Conservation (phyloP, 2,329 filamentous ascomycete species). For the Geoglossum cookeanum region DNA sequence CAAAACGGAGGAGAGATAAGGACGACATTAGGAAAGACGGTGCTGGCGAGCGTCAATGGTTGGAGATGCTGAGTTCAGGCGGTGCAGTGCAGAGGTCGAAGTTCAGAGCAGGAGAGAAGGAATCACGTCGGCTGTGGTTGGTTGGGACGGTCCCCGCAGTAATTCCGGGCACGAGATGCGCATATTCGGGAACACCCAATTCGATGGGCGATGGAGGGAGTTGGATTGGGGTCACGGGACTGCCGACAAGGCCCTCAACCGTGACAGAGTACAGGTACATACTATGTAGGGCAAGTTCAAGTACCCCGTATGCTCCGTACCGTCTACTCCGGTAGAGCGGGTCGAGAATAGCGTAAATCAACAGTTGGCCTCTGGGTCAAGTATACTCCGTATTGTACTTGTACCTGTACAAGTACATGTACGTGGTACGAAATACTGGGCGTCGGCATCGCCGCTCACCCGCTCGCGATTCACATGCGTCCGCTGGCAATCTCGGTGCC, state of each 20-base stretch:
- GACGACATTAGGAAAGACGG: constrained; percentile 35
- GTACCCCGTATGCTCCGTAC: no score
- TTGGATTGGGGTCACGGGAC: neutral
- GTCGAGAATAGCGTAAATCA: no score
- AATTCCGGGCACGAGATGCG: neutral
- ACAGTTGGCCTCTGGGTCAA: no score
- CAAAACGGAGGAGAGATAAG: constrained; percentile 45
- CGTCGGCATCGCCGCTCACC: neutral
- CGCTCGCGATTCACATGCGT: neutral
- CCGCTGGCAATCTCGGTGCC: constrained; percentile 10
- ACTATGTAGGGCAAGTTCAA: no score
- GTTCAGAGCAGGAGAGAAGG: neutral
- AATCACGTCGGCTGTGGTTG: neutral
- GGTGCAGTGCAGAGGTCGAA: neutral
- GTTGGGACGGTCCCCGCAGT: neutral
- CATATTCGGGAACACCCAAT: neutral
- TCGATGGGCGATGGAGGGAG: neutral
- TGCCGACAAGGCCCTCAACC: neutral
- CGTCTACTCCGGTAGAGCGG: no score
- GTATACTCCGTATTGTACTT: no score
- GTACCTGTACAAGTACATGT: no score
- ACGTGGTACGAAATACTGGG: no score
- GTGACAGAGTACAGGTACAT: neutral
- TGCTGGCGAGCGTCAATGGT: neutral
- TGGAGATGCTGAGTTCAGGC: no score